A percentile compares a stretch with the other conserved stretches of the same genome.
Conservation (phyloP, 2,329 filamentous ascomycete species). For the Coniochaeta prunicola region DNA sequence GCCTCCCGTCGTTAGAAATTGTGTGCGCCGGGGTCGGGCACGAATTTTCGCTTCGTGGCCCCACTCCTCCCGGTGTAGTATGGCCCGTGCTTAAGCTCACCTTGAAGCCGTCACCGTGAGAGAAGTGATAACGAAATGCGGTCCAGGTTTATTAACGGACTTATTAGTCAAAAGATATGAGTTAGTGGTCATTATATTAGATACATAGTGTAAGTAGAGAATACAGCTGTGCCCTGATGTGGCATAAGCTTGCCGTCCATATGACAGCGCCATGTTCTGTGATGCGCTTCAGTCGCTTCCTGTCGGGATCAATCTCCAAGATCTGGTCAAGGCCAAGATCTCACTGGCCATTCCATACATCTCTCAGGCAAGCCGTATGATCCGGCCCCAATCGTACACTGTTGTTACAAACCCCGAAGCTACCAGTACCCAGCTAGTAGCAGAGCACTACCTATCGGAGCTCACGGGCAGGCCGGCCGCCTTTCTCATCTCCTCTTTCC, state of each 20-base stretch:
- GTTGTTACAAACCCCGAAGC: background rate
- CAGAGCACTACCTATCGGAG: conserved; percentile 7
- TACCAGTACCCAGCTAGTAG: background rate
- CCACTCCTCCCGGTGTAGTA: background rate
- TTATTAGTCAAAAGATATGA: background rate
- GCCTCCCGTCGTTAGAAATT: conserved; percentile 17
- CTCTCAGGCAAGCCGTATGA: too few relatives aligned
- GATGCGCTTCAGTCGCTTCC: too few relatives aligned
- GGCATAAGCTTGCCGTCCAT: background rate
- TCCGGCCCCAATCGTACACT: background rate
- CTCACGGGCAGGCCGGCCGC: conserved; percentile 36
- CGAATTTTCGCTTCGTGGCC: conserved; percentile 16
- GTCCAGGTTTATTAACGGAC: background rate
- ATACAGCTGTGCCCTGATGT: background rate
- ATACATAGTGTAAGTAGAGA: background rate
- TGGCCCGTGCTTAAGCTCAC: background rate
- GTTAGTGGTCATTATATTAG: background rate
- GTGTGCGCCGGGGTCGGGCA: conserved; percentile 19
- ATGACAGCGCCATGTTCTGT: background rate
- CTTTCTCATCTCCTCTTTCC: conserved; percentile 40
- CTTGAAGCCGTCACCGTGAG: background rate
- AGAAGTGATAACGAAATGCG: background rate
- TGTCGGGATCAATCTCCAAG: too few relatives aligned
- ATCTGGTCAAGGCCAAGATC: too few relatives aligned
- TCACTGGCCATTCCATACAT: too few relatives aligned